Evolutionary conservation across 768 basidiomycete species (phyloP), one percentile per base, ranked within the genome.

Genomic region (Psilocybe cubensis): DNA sequence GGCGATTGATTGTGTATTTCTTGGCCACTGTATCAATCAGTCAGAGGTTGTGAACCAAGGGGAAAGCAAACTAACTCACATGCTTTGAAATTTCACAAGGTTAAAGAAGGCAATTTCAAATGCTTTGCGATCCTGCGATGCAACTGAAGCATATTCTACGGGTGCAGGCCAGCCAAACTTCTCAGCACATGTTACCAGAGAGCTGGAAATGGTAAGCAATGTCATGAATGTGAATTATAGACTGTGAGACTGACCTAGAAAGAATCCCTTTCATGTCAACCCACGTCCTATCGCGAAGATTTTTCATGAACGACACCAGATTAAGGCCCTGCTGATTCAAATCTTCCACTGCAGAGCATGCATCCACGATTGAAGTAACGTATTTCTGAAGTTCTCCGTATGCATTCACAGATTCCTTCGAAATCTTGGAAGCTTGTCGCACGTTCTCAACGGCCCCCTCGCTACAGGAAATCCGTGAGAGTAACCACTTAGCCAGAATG

Each of bases 31-130:
- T 51, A 52, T 35, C 62, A 38, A n/a, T 1, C 35, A 25, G 4
- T 12, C 1, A 41, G 3, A 21, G n/a, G 17, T 28, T 25, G 11
- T 1, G 40, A 48, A 38, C 47, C 43, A 25, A 51, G 24, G 5
- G 25, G 47, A 25, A 42, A 4, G 21, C 20, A 25, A n/a, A 23
- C 31, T 20, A 24, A 21, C 94, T 59, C 59, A 94, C 96, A 92
- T 80, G 11, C 74, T 80, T 72, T 98, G 95, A 11, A 98, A 76
- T 52, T 74, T 78, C 20, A 96, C 76, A 21, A 97, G 70, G 66
- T 93, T 85, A n/a, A 77, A 69, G 70, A 96, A 97, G 0, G 91
- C 84, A 14, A 70, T 70, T 68, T 96, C 92, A 66, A 99, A 97
- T 2, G 74, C 73, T 45, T 76, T 76, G 51, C 88, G 79, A 47